Evolutionary conservation across 2,329 filamentous ascomycete genomes (phyloP).

Genomic region (Cercospora zeae-maydis): DNA sequence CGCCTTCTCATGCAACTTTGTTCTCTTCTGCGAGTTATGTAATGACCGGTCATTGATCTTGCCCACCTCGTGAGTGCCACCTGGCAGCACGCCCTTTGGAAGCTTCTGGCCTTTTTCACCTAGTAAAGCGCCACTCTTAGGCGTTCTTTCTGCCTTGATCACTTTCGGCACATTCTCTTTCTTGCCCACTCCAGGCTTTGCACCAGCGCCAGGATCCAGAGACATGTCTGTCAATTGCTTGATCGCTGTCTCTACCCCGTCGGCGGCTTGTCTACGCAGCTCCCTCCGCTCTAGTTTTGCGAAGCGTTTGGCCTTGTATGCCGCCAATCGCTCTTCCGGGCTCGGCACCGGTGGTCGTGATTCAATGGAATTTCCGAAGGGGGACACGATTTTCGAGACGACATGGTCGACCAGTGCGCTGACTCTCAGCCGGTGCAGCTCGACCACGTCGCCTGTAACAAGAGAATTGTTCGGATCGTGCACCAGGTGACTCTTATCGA

Average conservation of each 20-base stretch:
- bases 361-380: slow-evolving; percentile 61
- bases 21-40: slow-evolving; percentile 30
- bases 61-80: slow-evolving; percentile 32
- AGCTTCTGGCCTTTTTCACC: slow-evolving; percentile 35
- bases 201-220: slow-evolving; percentile 31
- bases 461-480: slow-evolving; percentile 75
- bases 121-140: slow-evolving; percentile 25
- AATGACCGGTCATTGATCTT: slow-evolving; percentile 31
- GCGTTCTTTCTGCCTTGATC: slow-evolving; percentile 22
- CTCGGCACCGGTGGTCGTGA: slow-evolving; percentile 64
- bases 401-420: slow-evolving; percentile 67
- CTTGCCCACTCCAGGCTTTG: slow-evolving; percentile 31
- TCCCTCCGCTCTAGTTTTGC: slow-evolving; percentile 52
- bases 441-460: slow-evolving; percentile 69
- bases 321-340: slow-evolving; percentile 57
- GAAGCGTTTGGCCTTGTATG: slow-evolving; percentile 53
- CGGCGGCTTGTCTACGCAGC: slow-evolving; percentile 31
- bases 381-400: slow-evolving; percentile 70
- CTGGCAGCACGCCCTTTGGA: slow-evolving; percentile 33
- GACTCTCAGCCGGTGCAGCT: slow-evolving; percentile 66
- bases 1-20: slow-evolving; percentile 30
- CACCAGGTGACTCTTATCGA: slow-evolving; percentile 64
- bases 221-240: slow-evolving; percentile 28
- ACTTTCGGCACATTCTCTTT: slow-evolving; percentile 27
- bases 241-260: slow-evolving; percentile 32